A percentile compares a stretch with the other conserved stretches of the same genome.
Conservation (phyloP, 177 flowering plant species). For the Vitis hybrid region DNA sequence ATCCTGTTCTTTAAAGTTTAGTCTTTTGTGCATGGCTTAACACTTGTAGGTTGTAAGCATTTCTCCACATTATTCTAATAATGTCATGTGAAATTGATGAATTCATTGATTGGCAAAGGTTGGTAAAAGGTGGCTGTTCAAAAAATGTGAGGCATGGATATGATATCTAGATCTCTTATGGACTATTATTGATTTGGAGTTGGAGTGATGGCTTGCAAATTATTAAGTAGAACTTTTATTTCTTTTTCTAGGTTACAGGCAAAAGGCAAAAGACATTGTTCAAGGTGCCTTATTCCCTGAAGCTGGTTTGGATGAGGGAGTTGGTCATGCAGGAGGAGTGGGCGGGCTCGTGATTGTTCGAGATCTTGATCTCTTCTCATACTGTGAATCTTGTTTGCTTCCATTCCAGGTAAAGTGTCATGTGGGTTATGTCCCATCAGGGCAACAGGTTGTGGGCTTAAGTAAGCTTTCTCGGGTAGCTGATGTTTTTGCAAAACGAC, state of each 20-base stretch:
- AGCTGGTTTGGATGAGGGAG: slow-evolving; percentile 67
- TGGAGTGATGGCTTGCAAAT: background rate
- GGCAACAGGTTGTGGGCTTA: slow-evolving; percentile 77
- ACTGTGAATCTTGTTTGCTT: slow-evolving; percentile 91
- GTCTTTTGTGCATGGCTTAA: no score
- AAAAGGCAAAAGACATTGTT: slow-evolving; percentile 74
- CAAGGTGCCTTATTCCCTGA: slow-evolving; percentile 90
- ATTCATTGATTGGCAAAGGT: no score
- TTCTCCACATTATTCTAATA: no score
- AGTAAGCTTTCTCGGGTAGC: slow-evolving; percentile 95
- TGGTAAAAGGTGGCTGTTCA: no score
- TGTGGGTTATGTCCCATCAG: slow-evolving; percentile 90
- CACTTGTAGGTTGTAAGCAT: no score
- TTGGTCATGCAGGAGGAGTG: slow-evolving; percentile 84
- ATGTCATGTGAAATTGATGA: no score
- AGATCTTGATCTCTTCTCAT: slow-evolving; percentile 85
- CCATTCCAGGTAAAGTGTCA: slow-evolving; percentile 93
- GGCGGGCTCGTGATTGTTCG: slow-evolving; percentile 92
- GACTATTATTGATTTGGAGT: background rate
- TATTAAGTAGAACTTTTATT: background rate
- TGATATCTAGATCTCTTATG: background rate
- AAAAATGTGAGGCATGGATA: no score
- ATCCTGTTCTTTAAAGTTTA: no score
- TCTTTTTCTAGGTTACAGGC: slow-evolving; percentile 60
- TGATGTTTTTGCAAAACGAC: slow-evolving; percentile 86